Base-by-base conservation (phyloP, 805 yeast genomes). In the Candida stauntonica region DNA sequence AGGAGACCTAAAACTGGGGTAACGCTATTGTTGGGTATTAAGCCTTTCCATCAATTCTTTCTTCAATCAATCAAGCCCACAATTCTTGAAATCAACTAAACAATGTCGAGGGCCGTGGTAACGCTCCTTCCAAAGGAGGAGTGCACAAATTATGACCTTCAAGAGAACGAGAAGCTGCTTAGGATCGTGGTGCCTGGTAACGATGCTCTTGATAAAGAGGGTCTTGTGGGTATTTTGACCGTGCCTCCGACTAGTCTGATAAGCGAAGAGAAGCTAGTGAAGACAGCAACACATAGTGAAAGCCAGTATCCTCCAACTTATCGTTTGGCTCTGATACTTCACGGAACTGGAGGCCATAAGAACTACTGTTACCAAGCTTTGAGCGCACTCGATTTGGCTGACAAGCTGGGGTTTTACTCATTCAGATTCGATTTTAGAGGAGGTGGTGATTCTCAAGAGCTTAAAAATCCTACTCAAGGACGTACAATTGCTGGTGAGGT, bases 331-430 rank as follows among this genome's bases (percentile, higher is more conserved):
- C 55, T 88, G 7, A 54, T 88, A n/a, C 48, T 78, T 13, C 97
- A 89, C 56, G 97, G 97, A 1, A 81, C 75, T 42, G 89, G 79
- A 1, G 94, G 95, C 0, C 94, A 89, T 55, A 75, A 86, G 48
- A 75, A 84, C 63, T 82, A 86, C 55, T 77, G 86, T 41, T 88
- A 82, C 60, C 87, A 82, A 45, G 71, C 74, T 17, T 48, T 63
- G 14, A 58, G 85, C 31, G 89, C 94, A 1, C 72, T 72, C 21
- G 62, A 61, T 18, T 57, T 89, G 36, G 79, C 88, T 0, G 55
- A 62, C 1, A 70, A 72, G 8, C 57, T 72, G 42, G 95, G 94
- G 0, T 64, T 75, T 38, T 77, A 69, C 54, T 73, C 82, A 5
- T 68, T 86, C 33, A 66, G 97, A 46, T 79, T 88, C 46, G 97